Conservation (phyloP, 139 green algal genomes). For the Zygnema circumcarinatum region DNA sequence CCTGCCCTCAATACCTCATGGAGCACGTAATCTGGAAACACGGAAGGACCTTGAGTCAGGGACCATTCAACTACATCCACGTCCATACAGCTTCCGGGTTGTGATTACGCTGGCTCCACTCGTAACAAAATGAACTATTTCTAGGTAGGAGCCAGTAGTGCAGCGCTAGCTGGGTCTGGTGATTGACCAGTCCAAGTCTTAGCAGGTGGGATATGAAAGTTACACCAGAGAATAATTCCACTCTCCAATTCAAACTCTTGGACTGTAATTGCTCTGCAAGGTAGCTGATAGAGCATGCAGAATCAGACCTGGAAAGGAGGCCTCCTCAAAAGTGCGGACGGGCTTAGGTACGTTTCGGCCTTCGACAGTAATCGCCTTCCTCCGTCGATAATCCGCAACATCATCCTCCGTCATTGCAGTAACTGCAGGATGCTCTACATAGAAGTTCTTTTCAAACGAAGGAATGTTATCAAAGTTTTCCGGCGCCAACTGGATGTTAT, state of each 20-base stretch:
- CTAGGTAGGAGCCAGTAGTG: too few relatives aligned
- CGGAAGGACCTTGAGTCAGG: slow-evolving; percentile 11
- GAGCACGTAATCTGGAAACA: slow-evolving; percentile 83
- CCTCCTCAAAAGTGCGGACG: slow-evolving; percentile 77
- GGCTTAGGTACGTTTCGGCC: slow-evolving; percentile 75
- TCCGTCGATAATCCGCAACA: slow-evolving; percentile 75
- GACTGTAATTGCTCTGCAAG: too few relatives aligned
- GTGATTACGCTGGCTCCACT: too few relatives aligned
- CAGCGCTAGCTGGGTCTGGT: too few relatives aligned
- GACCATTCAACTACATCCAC: not conserved
- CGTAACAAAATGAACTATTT: too few relatives aligned
- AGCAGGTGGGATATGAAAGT: too few relatives aligned
- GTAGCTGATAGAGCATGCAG: too few relatives aligned
- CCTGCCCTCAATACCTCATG: slow-evolving; percentile 79
- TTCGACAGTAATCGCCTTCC: slow-evolving; percentile 72
- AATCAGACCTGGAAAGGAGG: slow-evolving; percentile 75
- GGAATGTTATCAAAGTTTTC: slow-evolving; percentile 83
- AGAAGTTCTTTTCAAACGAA: slow-evolving; percentile 93
- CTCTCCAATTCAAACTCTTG: too few relatives aligned
- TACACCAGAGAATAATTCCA: too few relatives aligned
- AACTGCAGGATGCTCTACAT: slow-evolving; percentile 86
- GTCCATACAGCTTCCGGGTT: not conserved
- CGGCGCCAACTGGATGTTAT: slow-evolving; percentile 72
- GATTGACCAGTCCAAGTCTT: too few relatives aligned
- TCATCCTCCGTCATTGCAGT: slow-evolving; percentile 71